These are phyloP conservation scores for Arachis hypogaea DNA, from an alignment of 306 rosid species.

Conservation along the genomic window DNA sequence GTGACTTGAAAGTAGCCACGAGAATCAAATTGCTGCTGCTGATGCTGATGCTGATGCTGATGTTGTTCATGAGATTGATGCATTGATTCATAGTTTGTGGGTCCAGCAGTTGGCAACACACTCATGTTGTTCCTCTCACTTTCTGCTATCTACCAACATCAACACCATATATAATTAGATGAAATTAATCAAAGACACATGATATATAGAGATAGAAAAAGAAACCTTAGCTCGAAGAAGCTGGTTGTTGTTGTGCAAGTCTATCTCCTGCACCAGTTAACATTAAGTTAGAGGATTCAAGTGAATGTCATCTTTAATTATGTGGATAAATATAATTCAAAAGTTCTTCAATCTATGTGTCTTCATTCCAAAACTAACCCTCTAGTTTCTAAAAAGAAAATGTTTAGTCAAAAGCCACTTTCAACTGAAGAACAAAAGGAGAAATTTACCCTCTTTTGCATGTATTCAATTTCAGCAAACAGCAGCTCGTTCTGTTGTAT, in stretches of 20 bases:
- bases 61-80: conserved; percentile 38
- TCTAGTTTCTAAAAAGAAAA: no score
- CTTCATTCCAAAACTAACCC: no score
- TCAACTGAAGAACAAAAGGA: no score
- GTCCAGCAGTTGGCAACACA: conserved; percentile 43
- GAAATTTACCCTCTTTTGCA: conserved; percentile 67
- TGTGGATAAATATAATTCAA: no score
- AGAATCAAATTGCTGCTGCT: conserved; percentile 57
- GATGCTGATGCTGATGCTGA: conserved; percentile 54
- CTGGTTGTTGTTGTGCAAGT: conserved; percentile 85
- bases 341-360: no score
- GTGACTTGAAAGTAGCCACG: conserved; percentile 82
- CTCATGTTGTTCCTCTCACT: conserved; percentile 66
- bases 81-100: conserved; percentile 60
- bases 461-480: conserved; percentile 88
- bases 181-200: not conserved
- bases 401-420: no score
- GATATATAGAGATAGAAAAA: not conserved
- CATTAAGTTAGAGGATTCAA: no score
- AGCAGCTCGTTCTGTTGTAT: conserved; percentile 76
- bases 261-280: conserved; percentile 67
- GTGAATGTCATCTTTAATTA: no score
- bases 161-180: not conserved
- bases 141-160: conserved; percentile 67
- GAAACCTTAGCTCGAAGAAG: conserved; percentile 82